Percentiles rank a stretch among this genome's conserved stretches.
Evolutionary conservation across 83 land plant genomes (phyloP).

Genomic region (Picea mariana): DNA sequence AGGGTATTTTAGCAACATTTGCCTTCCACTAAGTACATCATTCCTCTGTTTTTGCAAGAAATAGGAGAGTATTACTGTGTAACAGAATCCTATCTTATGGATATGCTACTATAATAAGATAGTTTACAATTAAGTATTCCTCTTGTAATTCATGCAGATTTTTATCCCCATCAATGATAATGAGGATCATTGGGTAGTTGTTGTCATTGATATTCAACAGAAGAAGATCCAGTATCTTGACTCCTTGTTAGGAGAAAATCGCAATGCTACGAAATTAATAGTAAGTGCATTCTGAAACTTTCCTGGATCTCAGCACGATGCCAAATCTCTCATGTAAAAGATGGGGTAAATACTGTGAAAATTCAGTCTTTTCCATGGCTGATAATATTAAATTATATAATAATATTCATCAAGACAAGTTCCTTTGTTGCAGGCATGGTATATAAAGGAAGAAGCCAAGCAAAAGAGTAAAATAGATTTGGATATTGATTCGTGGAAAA

Average conservation of each 20-base stretch:
- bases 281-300: too few relatives aligned
- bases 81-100: too few relatives aligned
- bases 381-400: not conserved
- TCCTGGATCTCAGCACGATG: too few relatives aligned
- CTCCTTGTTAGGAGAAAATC: not conserved
- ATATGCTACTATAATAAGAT: too few relatives aligned
- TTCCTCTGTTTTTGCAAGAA: too few relatives aligned
- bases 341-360: too few relatives aligned
- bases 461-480: not conserved
- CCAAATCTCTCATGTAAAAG: too few relatives aligned
- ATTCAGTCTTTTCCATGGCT: too few relatives aligned
- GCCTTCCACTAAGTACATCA: too few relatives aligned
- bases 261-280: not conserved
- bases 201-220: not conserved
- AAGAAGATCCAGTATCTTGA: constrained; percentile 1
- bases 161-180: not conserved
- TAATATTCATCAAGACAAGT: not conserved
- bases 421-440: constrained; percentile 6
- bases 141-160: not conserved
- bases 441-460: not conserved
- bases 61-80: too few relatives aligned
- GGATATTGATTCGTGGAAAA: not conserved
- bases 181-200: not conserved
- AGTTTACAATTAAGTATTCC: not conserved
- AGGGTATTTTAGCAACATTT: too few relatives aligned